Conservation (phyloP, 1,284 basidiomycete species). For the Cutaneotrichosporon cyanovorans region DNA sequence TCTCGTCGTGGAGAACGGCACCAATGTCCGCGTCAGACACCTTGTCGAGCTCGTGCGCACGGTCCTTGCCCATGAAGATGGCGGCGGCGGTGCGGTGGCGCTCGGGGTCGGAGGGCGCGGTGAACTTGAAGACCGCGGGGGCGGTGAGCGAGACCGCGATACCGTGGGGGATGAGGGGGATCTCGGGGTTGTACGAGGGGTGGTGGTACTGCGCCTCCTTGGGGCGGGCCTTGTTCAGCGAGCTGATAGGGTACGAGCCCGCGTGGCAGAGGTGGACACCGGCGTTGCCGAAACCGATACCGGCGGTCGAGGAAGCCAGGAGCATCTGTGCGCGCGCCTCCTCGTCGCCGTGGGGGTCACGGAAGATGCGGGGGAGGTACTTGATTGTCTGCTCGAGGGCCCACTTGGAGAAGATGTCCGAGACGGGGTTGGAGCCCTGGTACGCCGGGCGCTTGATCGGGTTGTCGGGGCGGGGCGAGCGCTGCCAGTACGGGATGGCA, state of each 20-base stretch:
- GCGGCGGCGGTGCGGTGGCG: slow-evolving; percentile 83
- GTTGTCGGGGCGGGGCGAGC: slow-evolving; percentile 79
- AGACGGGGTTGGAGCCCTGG: slow-evolving; percentile 92
- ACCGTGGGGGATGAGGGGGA: slow-evolving; percentile 89
- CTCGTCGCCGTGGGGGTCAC: slow-evolving; percentile 61
- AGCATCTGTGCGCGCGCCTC: slow-evolving; percentile 90
- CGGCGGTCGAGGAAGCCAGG: slow-evolving; percentile 57
- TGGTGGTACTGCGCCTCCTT: slow-evolving; percentile 67
- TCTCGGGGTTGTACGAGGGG: slow-evolving; percentile 68
- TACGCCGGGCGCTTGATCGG: slow-evolving; percentile 79
- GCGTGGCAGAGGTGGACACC: slow-evolving; percentile 74
- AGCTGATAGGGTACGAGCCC: slow-evolving; percentile 58
- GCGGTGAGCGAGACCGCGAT: slow-evolving; percentile 80
- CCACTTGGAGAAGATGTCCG: slow-evolving; percentile 94
- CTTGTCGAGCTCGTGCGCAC: slow-evolving; percentile 61
- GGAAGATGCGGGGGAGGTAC: slow-evolving; percentile 79
- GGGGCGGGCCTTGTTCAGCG: slow-evolving; percentile 86
- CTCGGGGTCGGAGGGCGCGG: slow-evolving; percentile 79
- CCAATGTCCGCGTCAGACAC: slow-evolving; percentile 80
- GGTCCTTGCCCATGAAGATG: slow-evolving; percentile 65
- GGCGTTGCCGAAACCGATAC: slow-evolving; percentile 90
- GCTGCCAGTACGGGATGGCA: slow-evolving; percentile 61
- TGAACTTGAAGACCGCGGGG: slow-evolving; percentile 87
- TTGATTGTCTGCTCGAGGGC: slow-evolving; percentile 84
- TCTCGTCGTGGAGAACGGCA: slow-evolving; percentile 73